Conservation (phyloP, 176 grass and related monocot species). For the Triticum monococcum region DNA sequence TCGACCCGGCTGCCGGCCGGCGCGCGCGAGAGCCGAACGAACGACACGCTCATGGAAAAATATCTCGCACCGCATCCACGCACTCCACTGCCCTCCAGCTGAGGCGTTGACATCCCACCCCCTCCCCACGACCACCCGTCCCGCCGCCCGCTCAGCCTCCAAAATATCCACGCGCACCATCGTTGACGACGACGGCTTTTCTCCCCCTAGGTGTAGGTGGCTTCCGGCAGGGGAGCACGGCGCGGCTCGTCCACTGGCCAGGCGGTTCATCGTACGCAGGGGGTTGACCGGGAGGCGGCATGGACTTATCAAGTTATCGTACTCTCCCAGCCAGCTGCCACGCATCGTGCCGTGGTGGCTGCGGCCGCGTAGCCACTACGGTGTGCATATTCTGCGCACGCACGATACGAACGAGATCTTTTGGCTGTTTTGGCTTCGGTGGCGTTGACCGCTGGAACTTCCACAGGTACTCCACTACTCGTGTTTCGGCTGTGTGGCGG, state of each 20-base stretch:
- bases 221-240: neutral
- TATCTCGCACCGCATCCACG: neutral
- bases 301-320: neutral
- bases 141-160: neutral
- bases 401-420: neutral
- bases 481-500: neutral
- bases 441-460: neutral
- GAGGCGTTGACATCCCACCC: neutral
- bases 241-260: neutral
- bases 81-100: neutral
- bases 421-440: neutral
- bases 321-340: neutral
- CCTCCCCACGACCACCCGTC: neutral
- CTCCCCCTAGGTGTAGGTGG: neutral
- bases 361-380: neutral
- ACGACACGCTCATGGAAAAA: neutral
- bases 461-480: neutral
- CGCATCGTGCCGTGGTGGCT: neutral
- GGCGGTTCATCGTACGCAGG: neutral
- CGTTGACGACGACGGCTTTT: neutral
- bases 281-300: neutral
- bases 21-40: neutral
- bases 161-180: neutral
- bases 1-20: neutral
- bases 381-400: neutral